Percentiles rank a stretch among this genome's conserved stretches.
Evolutionary conservation across 192 early-diverging fungal species (phyloP).

Genomic region (Rhizophagus clarus): DNA sequence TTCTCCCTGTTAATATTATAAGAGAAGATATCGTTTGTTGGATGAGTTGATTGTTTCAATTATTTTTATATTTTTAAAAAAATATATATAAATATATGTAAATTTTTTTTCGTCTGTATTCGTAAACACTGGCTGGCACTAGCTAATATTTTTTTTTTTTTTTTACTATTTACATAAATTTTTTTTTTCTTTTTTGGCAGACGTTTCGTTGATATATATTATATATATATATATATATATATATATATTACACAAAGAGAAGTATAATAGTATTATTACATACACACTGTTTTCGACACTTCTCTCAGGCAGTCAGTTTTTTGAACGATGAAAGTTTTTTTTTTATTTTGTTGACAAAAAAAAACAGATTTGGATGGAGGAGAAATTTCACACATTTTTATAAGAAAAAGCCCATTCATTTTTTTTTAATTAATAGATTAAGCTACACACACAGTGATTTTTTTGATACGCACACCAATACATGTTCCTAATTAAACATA

Average conservation of each 20-base stretch:
- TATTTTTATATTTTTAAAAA: background rate
- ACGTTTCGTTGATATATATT: too few species aligned
- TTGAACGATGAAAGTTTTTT: background rate
- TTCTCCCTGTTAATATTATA: background rate
- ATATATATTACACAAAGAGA: background rate
- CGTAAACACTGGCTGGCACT: too few species aligned
- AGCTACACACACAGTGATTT: too few species aligned
- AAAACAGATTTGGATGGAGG: background rate
- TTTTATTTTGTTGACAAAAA: conserved; percentile 18
- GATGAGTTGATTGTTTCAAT: background rate
- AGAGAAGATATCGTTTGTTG: background rate
- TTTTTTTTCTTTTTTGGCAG: background rate
- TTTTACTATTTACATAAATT: too few species aligned
- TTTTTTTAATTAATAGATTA: too few species aligned
- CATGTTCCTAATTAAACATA: too few species aligned
- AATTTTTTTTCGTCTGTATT: too few species aligned
- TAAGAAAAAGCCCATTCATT: too few species aligned
- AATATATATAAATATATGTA: too few species aligned
- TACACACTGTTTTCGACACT: background rate
- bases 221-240: background rate
- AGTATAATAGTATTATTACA: background rate
- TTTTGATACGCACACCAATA: too few species aligned
- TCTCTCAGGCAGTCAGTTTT: background rate
- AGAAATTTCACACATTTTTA: background rate
- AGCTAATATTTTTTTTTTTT: too few species aligned